These are phyloP conservation scores for Hanseniaspora vineae DNA, from an alignment of 805 yeast genomes.

Conservation along the genomic window DNA sequence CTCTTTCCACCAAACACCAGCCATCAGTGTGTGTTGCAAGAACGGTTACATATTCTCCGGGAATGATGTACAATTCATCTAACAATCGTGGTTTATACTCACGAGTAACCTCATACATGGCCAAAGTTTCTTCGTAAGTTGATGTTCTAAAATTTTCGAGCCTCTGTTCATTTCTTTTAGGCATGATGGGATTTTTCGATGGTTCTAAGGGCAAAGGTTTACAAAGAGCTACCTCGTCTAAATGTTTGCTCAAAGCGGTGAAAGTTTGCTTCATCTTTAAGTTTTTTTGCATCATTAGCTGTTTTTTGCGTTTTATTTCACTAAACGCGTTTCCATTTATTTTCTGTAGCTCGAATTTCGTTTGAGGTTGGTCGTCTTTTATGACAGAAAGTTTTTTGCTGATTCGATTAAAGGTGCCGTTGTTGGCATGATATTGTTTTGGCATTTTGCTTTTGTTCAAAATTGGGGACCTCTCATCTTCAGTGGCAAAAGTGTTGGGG, in stretches of 20 bases:
- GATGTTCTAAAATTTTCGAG: not conserved
- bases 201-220: slow-evolving; percentile 17
- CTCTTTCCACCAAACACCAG: slow-evolving; percentile 28
- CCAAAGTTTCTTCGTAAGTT: not conserved
- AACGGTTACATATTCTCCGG: slow-evolving; percentile 24
- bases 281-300: not conserved
- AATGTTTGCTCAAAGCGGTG: slow-evolving; percentile 8
- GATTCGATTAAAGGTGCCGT: too few species aligned
- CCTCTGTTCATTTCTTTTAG: slow-evolving; percentile 5
- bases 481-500: too few species aligned
- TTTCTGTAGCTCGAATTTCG: not conserved
- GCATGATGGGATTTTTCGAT: too few species aligned
- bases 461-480: slow-evolving; percentile 18
- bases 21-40: slow-evolving; percentile 32
- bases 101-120: slow-evolving; percentile 12
- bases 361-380: too few species aligned
- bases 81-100: slow-evolving; percentile 22
- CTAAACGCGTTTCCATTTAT: not conserved
- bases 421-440: too few species aligned
- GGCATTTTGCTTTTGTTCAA: slow-evolving; percentile 2
- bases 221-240: slow-evolving; percentile 8
- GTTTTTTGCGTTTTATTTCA: not conserved
- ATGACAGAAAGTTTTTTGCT: too few species aligned
- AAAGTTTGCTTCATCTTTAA: slow-evolving; percentile 5
- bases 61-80: slow-evolving; percentile 24